A percentile compares a stretch with the other conserved stretches of the same genome.
These are phyloP conservation scores for Solanum piurae DNA, from an alignment of 257 asterid genomes.

Conservation along the genomic window DNA sequence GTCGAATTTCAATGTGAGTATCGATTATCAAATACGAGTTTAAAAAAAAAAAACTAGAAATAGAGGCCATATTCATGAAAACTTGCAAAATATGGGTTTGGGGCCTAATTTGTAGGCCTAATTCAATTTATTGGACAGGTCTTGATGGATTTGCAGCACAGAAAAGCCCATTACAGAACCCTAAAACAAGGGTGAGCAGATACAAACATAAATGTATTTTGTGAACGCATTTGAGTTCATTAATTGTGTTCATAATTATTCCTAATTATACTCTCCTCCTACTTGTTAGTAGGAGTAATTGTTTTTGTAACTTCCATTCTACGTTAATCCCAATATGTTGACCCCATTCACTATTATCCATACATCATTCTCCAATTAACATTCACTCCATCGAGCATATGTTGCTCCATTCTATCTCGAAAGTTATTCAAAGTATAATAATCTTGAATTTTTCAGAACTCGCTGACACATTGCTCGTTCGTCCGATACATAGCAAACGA, in stretches of 20 bases:
- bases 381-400: background rate
- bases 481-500: background rate
- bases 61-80: background rate
- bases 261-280: background rate
- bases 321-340: background rate
- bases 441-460: no score
- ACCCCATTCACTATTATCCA: background rate
- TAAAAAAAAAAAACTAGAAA: no score
- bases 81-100: background rate
- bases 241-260: background rate
- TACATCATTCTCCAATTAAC: background rate
- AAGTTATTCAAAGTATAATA: no score
- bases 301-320: background rate
- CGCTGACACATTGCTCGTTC: accelerated
- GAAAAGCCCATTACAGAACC: background rate
- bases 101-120: background rate
- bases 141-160: background rate
- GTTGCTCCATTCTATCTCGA: no score
- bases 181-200: background rate
- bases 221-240: background rate
- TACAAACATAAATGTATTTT: background rate
- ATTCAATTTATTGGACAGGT: background rate
- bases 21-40: no score
- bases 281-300: background rate
- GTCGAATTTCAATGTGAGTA: no score